Base-by-base conservation (phyloP, 2,329 filamentous ascomycete species). In the Helotiales sp. region DNA sequence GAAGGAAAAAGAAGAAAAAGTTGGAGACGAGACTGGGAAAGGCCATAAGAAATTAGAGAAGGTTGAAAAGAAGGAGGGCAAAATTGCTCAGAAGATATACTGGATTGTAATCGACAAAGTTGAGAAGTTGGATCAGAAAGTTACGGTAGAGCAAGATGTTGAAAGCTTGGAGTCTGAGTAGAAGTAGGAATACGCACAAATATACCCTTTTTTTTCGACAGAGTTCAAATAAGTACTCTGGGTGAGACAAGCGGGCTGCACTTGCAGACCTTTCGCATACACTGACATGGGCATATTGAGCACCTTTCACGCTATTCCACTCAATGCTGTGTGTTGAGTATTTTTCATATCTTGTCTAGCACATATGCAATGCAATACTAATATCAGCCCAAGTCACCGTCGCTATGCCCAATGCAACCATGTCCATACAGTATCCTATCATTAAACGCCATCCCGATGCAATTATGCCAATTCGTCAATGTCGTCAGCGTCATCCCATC, bases 401-500 rank as follows among this genome's bases (percentile, higher is more conserved):
- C 40, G 40, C 40, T 44, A 44, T 44, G 40, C 40, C 40, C 22
- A 25, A 27, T 34, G 31, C 22, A 44, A 24, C 19, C 19, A n/a
- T 25, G 22, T 15, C 19, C 19, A 24, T 25, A 27, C 40, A 44
- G 22, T 13, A 27, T 10, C 12, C 3, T 25, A 15, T 24, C 40
- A 19, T 27, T 19, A 44, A 48, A 48, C 46, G 27, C 46, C 46
- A 22, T 22, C 10, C 5, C 10, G 10, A 48, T 48, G 29, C 25
- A 48, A 58, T 63, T 59, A 67, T 64, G 60, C 58, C 44, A 69
- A 55, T 47, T 68, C 69, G 63, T 70, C 66, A 63, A 67, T 55
- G 49, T 72, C 70, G 65, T 71, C 62, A 53, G 27, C 53, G 55
- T 70, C 70, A 64, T 72, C 69, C 73, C 73, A 75, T 51, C 73